Evolutionary conservation across 2,329 filamentous ascomycete genomes (phyloP).

Genomic region (Hymenoscyphus repandus): DNA sequence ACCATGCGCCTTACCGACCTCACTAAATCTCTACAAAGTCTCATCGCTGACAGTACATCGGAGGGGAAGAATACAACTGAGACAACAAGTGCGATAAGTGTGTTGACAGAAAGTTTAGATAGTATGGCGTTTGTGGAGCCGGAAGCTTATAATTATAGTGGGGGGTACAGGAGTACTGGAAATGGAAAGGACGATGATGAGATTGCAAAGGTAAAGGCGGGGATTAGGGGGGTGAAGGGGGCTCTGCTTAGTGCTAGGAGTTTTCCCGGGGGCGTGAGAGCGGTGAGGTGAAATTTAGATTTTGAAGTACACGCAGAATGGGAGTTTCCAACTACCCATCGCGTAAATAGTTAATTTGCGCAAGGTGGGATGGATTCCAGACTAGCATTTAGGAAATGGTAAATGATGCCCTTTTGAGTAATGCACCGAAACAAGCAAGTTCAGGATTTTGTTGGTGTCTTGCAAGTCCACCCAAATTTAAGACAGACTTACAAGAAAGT

Average conservation of each 20-base stretch:
- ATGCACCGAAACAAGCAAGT: no score
- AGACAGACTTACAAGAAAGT: no score
- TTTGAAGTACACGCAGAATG: no score
- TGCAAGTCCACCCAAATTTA: no score
- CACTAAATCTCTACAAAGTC: constrained; percentile 44
- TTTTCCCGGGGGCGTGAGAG: constrained; percentile 47
- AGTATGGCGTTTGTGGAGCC: constrained; percentile 45
- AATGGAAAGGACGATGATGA: constrained; percentile 58
- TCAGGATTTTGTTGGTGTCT: no score
- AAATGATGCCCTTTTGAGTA: no score
- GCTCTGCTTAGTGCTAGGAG: constrained; percentile 69
- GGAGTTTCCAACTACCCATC: no score
- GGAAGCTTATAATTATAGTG: constrained; percentile 29
- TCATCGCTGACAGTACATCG: constrained; percentile 39
- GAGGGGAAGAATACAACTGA: constrained; percentile 22
- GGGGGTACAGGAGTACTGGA: constrained; percentile 8
- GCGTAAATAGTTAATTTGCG: no score
- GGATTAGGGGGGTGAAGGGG: constrained; percentile 75
- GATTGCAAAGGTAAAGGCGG: constrained; percentile 66
- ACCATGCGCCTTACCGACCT: constrained; percentile 39
- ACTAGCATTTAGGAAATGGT: no score
- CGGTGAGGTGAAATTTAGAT: not conserved
- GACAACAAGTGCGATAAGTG: constrained; percentile 33
- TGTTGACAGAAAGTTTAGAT: constrained; percentile 63
- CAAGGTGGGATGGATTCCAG: no score